Evolutionary conservation across 176 grass and related monocot genomes (phyloP).

Genomic region (Coix lacrymajobi): DNA sequence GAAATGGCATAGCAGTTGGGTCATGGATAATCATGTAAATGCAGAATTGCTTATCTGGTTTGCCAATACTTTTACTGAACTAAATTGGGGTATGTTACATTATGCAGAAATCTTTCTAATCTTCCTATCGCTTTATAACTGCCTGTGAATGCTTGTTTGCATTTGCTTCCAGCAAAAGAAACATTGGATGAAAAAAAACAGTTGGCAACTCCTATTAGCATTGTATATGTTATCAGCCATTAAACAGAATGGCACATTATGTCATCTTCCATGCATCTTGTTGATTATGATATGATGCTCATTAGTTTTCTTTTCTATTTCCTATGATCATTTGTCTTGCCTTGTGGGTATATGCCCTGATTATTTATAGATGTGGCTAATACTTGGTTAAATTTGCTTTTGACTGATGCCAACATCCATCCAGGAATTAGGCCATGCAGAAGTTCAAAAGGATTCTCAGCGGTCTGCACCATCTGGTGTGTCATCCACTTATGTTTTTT

Average conservation of each 20-base stretch:
- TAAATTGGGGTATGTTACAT: neutral
- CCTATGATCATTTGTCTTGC: conserved; percentile 4
- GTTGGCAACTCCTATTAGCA: neutral
- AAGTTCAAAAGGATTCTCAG: conserved; percentile 54
- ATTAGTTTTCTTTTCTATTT: conserved; percentile 11
- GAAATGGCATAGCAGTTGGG: conserved; percentile 6
- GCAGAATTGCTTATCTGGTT: neutral
- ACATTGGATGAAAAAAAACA: conserved; percentile 1
- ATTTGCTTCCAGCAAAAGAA: neutral
- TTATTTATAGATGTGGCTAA: neutral
- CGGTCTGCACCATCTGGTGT: conserved; percentile 42
- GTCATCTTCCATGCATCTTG: neutral
- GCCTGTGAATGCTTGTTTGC: neutral
- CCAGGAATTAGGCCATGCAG: conserved; percentile 47
- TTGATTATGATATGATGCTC: neutral
- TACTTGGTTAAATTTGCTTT: conserved; percentile 5
- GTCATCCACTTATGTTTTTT: neutral
- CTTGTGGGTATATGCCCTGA: neutral
- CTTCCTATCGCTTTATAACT: neutral
- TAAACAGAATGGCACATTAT: neutral
- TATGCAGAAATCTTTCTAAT: neutral
- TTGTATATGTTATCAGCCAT: neutral
- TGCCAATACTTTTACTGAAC: neutral
- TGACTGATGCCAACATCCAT: conserved; percentile 17
- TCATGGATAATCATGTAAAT: neutral